Conservation (phyloP, 1,139 yeast genomes). For the Nakaseomyces bracarensis region DNA sequence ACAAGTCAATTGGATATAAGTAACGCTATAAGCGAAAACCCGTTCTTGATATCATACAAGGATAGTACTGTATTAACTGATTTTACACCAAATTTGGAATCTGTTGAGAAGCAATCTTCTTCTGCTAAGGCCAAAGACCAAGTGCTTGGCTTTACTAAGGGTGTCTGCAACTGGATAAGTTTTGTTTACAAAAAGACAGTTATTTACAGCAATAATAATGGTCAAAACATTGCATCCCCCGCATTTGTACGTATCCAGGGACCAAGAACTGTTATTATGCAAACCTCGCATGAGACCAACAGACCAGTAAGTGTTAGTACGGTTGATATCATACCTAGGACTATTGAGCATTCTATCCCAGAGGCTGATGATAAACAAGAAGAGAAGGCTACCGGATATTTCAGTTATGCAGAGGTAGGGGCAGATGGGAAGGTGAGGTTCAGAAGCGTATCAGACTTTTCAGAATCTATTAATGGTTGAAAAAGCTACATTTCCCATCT, state of each 20-base stretch:
- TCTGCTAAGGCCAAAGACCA: background rate
- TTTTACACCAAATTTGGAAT: constrained; percentile 4
- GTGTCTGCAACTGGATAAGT: constrained; percentile 1
- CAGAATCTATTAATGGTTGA: background rate
- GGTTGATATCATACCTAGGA: constrained; percentile 3
- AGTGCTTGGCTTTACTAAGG: background rate
- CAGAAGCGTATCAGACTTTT: constrained; percentile 4
- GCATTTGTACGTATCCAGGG: constrained; percentile 21
- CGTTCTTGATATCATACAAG: constrained; percentile 1
- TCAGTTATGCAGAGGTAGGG: constrained; percentile 2
- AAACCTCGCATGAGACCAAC: constrained; percentile 12
- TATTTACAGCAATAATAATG: constrained; percentile 2
- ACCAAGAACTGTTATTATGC: constrained; percentile 29
- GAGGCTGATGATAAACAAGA: background rate
- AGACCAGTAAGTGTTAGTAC: constrained; percentile 1
- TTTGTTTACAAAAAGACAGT: background rate
- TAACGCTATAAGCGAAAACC: constrained; percentile 13
- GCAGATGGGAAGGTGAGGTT: constrained; percentile 4
- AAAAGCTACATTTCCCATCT: background rate
- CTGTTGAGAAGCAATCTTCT: background rate
- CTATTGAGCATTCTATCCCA: background rate
- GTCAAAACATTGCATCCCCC: constrained; percentile 2
- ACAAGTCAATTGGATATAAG: constrained; percentile 23
- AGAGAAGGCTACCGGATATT: background rate
- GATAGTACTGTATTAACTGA: background rate